Conservation (phyloP, 2,329 filamentous ascomycete genomes). For the Fusarium nurragi region DNA sequence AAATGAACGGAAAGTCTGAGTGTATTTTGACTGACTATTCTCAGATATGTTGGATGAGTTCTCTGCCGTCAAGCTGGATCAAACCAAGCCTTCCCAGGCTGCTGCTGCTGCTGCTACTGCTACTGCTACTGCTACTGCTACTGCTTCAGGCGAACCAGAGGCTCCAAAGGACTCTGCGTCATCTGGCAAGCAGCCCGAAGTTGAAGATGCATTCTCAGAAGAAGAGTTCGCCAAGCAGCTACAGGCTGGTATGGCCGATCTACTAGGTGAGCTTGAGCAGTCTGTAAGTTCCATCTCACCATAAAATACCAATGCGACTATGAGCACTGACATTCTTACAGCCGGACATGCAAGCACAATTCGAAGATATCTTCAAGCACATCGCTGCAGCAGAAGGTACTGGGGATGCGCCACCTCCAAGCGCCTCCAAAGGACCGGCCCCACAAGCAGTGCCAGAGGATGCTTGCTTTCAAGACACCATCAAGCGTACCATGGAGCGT, state of each 20-base stretch:
- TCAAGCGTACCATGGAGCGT: conserved; percentile 92
- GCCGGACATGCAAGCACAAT: conserved; percentile 80
- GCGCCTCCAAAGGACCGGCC: conserved; percentile 43
- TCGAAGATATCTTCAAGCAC: conserved; percentile 80
- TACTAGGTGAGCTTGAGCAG: conserved; percentile 76
- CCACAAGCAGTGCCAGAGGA: conserved; percentile 57
- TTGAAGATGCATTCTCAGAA: conserved; percentile 64
- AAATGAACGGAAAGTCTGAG: neutral
- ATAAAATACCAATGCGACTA: neutral
- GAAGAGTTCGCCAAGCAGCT: conserved; percentile 85
- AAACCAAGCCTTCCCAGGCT: conserved; percentile 41
- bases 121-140: too few species aligned
- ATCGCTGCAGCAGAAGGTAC: conserved; percentile 64
- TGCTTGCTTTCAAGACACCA: conserved; percentile 88
- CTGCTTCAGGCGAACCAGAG: conserved; percentile 45
- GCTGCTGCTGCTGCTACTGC: too few species aligned
- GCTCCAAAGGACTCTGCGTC: conserved; percentile 49
- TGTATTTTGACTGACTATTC: conserved; percentile 10
- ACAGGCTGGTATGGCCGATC: conserved; percentile 87
- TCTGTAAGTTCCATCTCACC: conserved; percentile 56
- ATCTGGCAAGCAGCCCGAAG: conserved; percentile 32
- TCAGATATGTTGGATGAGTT: conserved; percentile 94
- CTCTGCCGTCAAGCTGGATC: conserved; percentile 66
- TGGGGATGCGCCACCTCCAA: conserved; percentile 36
- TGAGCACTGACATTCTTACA: conserved; percentile 40